Evolutionary conservation across 176 grass and related monocot genomes (phyloP), one percentile per base, ranked within the genome.

Genomic region (Thinopyrum elongatum): DNA sequence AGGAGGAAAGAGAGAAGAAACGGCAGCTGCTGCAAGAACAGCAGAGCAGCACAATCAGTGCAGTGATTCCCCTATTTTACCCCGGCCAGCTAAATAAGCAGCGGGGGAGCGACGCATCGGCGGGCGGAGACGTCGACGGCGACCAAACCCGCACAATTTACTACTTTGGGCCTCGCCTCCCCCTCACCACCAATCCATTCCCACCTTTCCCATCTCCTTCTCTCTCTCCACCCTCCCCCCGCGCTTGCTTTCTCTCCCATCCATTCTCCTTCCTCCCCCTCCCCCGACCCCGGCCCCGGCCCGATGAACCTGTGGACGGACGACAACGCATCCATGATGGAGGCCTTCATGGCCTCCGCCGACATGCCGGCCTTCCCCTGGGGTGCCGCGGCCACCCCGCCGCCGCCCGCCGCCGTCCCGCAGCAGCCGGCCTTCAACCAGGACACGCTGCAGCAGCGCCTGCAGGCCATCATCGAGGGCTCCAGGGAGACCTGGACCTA

Each of bases 291-390:
- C 17, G 55, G 2, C 9, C 6, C 5, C 44, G 6, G 6, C 4
- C 12, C 77, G 70, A 98, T 95, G 96, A 95, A 95, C 85, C 90
- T 94, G 49, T 98, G 96, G 93, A 86, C 86, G 53, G 93, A 95
- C 85, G 96, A 98, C 65, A 92, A 92, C 93, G 84, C 81, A 36
- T 89, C 93, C 86, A 92, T 92, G 88, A 98, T 98, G 96, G 96
- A 98, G 92, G 93, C 91, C 81, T 98, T 98, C 90, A 90, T 92
- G 77, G 86, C 93, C 59, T 85, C 91, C 78, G 73, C 91, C 66
- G 95, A 98, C 65, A 76, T 98, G 22, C 83, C 91, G 1, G 60
- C 83, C 67, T 92, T 92, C 79, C 88, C 90, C 5, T 95, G 91
- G 96, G 87, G 61, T 6, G 74, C 33, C 1, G 57, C 68, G 31